phyloP scores from a whole-genome alignment of 305 asterid species.

The Coffea humblotiana region DNA sequence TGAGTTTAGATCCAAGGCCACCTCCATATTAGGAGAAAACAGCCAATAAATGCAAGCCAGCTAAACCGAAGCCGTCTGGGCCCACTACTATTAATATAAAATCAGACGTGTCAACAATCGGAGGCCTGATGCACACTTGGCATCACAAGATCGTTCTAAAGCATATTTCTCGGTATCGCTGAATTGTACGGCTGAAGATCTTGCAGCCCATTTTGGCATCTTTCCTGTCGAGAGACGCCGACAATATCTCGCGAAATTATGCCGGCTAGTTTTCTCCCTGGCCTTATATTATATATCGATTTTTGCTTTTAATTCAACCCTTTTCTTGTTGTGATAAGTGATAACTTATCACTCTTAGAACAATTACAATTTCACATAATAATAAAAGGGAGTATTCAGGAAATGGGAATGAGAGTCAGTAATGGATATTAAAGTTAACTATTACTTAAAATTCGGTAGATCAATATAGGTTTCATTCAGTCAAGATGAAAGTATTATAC shows the following conservation, averaged over 20 bases:
- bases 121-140: constrained; percentile 16
- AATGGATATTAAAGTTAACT: too few species aligned
- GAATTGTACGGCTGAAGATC: constrained; percentile 5
- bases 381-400: too few species aligned
- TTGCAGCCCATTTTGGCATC: not conserved
- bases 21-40: not conserved
- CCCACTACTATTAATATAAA: not conserved
- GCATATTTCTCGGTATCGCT: too few species aligned
- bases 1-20: not conserved
- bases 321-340: too few species aligned
- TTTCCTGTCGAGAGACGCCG: constrained; percentile 10
- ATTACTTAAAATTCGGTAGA: too few species aligned
- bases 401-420: too few species aligned
- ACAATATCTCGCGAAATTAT: constrained; percentile 22
- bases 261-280: not conserved
- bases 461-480: too few species aligned
- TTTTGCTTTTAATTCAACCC: too few species aligned
- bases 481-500: too few species aligned
- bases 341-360: too few species aligned
- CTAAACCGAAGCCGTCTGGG: not conserved
- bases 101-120: not conserved
- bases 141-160: not conserved
- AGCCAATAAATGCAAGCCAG: constrained; percentile 17
- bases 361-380: too few species aligned
- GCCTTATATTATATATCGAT: too few species aligned